Base-by-base conservation (phyloP, 176 grass and related monocot genomes). In the Pharus latifolius region DNA sequence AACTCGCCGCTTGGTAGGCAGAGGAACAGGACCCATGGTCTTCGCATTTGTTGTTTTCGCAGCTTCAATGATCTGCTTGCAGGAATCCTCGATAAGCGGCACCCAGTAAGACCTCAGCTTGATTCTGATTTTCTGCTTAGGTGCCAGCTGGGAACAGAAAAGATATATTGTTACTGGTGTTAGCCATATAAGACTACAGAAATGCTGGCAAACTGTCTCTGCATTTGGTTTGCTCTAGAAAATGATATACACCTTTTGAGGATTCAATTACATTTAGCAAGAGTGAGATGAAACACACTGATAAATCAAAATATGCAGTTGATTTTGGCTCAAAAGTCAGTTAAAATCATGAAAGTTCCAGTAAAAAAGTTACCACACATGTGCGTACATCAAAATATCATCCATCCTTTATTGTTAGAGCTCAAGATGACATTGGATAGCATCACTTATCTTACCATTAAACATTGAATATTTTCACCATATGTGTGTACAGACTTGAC, bases 51-150 rank as follows among this genome's bases (percentile, higher is more conserved):
- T 99, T 47, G 86, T 88, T 52, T 89, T 75, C 9, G 96, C 96
- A 49, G 96, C 87, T 42, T 99, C 90, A 9, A 99, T 75, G 24
- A 99, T 95, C 62, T 94, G 77, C 76, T 99, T 99, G 84, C 96
- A 99, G 17, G 96, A 91, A 55, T 94, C 96, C 76, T 99, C 87
- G 1, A 99, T 84, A 67, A 94, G 30, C 0, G 82, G 79, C 25
- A 91, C 87, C 87, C 87, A 99, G 65, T 94, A 99, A n/a, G 96
- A 99, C 72, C 88, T 83, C 72, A 95, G 76, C 66, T 99, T 99
- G 71, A 99, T 99, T 74, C 96, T 87, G 67, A 95, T 93, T 74
- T 91, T 87, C 82, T 90, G 79, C 63, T 94, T 99, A 12, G 87
- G 82, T 57, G 89, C 81, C 56, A 85, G 64, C 87, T 94, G 78